A percentile compares a stretch with the other conserved stretches of the same genome.
Evolutionary conservation across 108 stramenopile species (phyloP).

Genomic region (Fragilaria radians): DNA sequence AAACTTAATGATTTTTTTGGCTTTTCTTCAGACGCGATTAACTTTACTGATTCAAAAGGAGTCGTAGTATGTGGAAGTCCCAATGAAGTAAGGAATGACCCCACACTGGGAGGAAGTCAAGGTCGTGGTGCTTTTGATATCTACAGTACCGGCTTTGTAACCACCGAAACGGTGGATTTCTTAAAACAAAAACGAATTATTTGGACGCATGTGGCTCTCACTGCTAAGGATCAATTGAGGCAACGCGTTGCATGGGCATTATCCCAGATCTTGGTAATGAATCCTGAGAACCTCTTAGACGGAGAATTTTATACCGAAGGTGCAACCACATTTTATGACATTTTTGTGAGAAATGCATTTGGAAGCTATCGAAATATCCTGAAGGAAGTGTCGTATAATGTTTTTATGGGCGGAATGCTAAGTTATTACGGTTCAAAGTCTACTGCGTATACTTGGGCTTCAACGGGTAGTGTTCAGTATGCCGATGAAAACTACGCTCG

Average conservation of each 20-base stretch:
- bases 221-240: conserved; percentile 33
- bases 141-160: background rate
- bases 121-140: background rate
- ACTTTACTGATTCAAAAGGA: conserved; percentile 3
- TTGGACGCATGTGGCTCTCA: conserved; percentile 23
- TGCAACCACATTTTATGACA: conserved; percentile 47
- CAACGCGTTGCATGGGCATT: conserved; percentile 44
- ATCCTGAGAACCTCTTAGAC: conserved; percentile 2
- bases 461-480: conserved; percentile 6
- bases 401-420: conserved; percentile 57
- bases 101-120: background rate
- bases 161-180: background rate
- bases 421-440: conserved; percentile 34
- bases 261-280: conserved; percentile 17
- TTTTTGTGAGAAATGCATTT: conserved; percentile 68
- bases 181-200: conserved; percentile 17
- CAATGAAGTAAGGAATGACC: conserved; percentile 29
- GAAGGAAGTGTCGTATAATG: conserved; percentile 33
- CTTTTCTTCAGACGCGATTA: background rate
- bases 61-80: conserved; percentile 39
- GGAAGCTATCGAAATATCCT: conserved; percentile 70
- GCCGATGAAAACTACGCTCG: conserved; percentile 48
- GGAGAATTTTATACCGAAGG: conserved; percentile 10
- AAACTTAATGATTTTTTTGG: background rate
- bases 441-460: conserved; percentile 23